Percentiles rank a stretch among this genome's conserved stretches.
These are phyloP conservation scores for Kodamaea hsintzibuensis DNA, from an alignment of 805 yeast genomes.

Conservation along the genomic window DNA sequence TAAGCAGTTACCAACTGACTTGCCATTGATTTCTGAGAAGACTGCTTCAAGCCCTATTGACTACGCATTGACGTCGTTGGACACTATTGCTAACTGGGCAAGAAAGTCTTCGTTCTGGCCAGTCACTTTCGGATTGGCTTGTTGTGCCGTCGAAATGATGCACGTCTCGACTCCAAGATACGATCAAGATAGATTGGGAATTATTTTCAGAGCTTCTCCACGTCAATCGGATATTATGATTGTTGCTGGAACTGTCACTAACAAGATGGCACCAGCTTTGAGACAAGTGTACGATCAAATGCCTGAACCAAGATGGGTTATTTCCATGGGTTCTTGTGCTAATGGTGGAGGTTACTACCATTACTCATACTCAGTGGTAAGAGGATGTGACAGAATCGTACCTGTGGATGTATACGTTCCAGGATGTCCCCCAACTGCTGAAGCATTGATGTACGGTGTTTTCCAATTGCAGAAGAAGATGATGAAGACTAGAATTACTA, in stretches of 20 bases:
- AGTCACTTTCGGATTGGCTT: slow-evolving; percentile 86
- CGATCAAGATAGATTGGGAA: slow-evolving; percentile 90
- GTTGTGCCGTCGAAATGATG: slow-evolving; percentile 97
- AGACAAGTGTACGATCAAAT: slow-evolving; percentile 92
- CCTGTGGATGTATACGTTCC: slow-evolving; percentile 92
- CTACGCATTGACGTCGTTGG: slow-evolving; percentile 79
- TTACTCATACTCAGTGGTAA: slow-evolving; percentile 82
- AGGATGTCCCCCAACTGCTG: slow-evolving; percentile 91
- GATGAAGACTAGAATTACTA: slow-evolving; percentile 76
- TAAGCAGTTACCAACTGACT: slow-evolving; percentile 58
- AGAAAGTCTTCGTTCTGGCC: slow-evolving; percentile 94
- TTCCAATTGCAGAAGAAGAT: slow-evolving; percentile 88
- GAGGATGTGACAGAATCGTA: slow-evolving; percentile 86
- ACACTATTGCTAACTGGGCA: slow-evolving; percentile 86
- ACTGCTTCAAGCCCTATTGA: slow-evolving; percentile 59
- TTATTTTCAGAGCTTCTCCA: slow-evolving; percentile 91
- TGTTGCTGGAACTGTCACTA: slow-evolving; percentile 89
- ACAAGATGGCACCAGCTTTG: slow-evolving; percentile 91
- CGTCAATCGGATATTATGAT: slow-evolving; percentile 91
- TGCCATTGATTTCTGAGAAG: slow-evolving; percentile 68
- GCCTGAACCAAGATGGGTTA: slow-evolving; percentile 95
- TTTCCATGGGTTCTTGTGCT: slow-evolving; percentile 93
- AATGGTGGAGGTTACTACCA: slow-evolving; percentile 94
- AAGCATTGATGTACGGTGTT: slow-evolving; percentile 88
- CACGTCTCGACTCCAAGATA: slow-evolving; percentile 88